A percentile compares a stretch with the other conserved stretches of the same genome.
Conservation (phyloP, 495 filamentous ascomycete species). For the Clavariopsis aquatica region DNA sequence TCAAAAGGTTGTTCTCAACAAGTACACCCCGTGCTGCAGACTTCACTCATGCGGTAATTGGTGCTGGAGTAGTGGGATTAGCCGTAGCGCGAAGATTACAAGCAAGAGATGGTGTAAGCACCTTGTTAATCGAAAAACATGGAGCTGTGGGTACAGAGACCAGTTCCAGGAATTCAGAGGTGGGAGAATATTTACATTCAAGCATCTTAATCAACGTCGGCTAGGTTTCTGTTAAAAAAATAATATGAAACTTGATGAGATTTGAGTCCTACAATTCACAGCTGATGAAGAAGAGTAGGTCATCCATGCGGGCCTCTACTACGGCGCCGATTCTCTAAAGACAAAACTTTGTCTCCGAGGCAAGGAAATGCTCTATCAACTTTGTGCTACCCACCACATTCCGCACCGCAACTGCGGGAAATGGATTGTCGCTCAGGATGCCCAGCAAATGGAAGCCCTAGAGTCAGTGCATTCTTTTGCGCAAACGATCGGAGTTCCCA, state of each 20-base stretch:
- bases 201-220: background rate
- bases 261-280: too few species aligned
- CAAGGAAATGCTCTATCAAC: conserved; percentile 71
- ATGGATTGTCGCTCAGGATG: conserved; percentile 90
- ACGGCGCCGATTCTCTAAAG: conserved; percentile 74
- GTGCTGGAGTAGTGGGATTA: conserved; percentile 87
- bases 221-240: background rate
- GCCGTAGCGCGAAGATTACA: conserved; percentile 82
- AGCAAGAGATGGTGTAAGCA: conserved; percentile 60
- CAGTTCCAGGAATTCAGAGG: conserved; percentile 89
- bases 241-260: too few species aligned
- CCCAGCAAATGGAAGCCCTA: conserved; percentile 65
- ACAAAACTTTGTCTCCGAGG: conserved; percentile 80
- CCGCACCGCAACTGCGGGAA: conserved; percentile 78
- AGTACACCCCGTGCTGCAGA: conserved; percentile 53
- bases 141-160: conserved; percentile 81
- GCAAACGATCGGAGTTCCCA: conserved; percentile 67
- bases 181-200: conserved; percentile 12
- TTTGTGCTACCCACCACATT: conserved; percentile 67
- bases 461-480: conserved; percentile 68
- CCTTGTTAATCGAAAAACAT: conserved; percentile 83
- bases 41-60: conserved; percentile 87
- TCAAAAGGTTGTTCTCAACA: conserved; percentile 38
- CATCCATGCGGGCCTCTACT: conserved; percentile 95
- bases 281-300: conserved; percentile 55